A percentile compares a stretch with the other conserved stretches of the same genome.
phyloP scores from a whole-genome alignment of 1,284 basidiomycete species.

The Puccinia horiana region DNA sequence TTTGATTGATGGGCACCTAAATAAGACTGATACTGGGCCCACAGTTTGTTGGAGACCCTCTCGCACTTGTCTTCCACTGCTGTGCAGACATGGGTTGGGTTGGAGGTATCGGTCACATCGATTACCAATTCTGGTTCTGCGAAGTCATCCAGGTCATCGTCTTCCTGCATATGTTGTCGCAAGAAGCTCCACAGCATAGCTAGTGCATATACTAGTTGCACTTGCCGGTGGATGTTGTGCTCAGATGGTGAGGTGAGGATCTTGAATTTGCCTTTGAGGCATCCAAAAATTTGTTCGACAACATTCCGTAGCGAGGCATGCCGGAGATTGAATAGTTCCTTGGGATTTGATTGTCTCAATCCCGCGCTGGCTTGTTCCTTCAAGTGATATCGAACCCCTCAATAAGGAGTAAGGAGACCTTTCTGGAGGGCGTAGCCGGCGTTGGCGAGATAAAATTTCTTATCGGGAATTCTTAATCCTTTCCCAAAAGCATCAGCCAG shows the following conservation, averaged over 20 bases:
- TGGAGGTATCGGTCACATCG: too few relatives aligned
- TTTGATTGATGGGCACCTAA: too few relatives aligned
- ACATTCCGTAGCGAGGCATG: not conserved
- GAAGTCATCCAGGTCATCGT: not conserved
- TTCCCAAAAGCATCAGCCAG: not conserved
- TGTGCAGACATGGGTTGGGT: too few relatives aligned
- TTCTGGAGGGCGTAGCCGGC: not conserved
- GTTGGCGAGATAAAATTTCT: not conserved
- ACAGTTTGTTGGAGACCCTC: too few relatives aligned
- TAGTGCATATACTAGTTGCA: too few relatives aligned
- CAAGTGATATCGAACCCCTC: slow-evolving; percentile 61
- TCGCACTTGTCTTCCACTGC: too few relatives aligned
- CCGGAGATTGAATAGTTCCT: not conserved
- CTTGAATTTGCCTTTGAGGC: not conserved
- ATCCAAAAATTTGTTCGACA: not conserved
- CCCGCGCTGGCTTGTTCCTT: slow-evolving; percentile 56
- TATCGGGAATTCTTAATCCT: not conserved
- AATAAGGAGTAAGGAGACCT: slow-evolving; percentile 51
- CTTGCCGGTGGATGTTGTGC: not conserved
- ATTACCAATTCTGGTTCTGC: too few relatives aligned
- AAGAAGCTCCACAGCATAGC: not conserved
- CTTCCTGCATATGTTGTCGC: not conserved
- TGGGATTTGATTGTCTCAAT: not conserved
- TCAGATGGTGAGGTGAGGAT: not conserved
- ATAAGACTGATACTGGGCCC: too few relatives aligned